Evolutionary conservation across 345 rosid species (phyloP), one percentile per base, ranked within the genome.

Genomic region (Arabidopsis arenosa): DNA sequence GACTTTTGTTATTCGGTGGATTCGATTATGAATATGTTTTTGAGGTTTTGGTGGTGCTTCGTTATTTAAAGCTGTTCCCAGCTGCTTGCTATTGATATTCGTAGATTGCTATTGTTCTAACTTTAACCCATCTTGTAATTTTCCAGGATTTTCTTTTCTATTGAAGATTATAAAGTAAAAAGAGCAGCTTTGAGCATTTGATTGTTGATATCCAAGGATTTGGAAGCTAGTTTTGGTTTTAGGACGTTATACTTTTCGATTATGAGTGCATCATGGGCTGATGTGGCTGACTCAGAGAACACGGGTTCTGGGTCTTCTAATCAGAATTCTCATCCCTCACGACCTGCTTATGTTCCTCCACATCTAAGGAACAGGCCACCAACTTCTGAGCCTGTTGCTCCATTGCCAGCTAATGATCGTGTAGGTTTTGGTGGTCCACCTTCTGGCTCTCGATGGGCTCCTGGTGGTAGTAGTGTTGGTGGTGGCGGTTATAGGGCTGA

Each of bases 241-340:
- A 48, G 71, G 60, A 41, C 26, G 61, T 58, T 54, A 41, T 17
- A 48, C 36, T 12, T 58, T 68, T 69, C 18, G 54, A 73, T 81
- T 82, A 81, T 83, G 90, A 88, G 79, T 87, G 87, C 85, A 75
- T 90, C 97, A 83, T 95, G 99, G 99, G 99, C 99, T 13, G 99
- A 95, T 87, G 97, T 85, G 79, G 98, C 91, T 64, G 90, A 87
- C 77, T 82, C 98, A 80, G 98, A 93, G 83, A 88, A 87, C 81
- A 82, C 76, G 45, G 75, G 61, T 26, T 57, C 84, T 76, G 89
- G 79, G 70, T 75, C 88, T 65, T 74, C 81, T 56, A 84, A 77
- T 60, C 63, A 69, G 47, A 49, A 76, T 67, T 52, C 86, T 5
- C 84, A 73, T 64, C 77, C 91, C 4, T 15, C 83, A 28, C 81